Evolutionary conservation across 2,329 filamentous ascomycete genomes (phyloP).

Genomic region (Colletotrichum sansevieriae): DNA sequence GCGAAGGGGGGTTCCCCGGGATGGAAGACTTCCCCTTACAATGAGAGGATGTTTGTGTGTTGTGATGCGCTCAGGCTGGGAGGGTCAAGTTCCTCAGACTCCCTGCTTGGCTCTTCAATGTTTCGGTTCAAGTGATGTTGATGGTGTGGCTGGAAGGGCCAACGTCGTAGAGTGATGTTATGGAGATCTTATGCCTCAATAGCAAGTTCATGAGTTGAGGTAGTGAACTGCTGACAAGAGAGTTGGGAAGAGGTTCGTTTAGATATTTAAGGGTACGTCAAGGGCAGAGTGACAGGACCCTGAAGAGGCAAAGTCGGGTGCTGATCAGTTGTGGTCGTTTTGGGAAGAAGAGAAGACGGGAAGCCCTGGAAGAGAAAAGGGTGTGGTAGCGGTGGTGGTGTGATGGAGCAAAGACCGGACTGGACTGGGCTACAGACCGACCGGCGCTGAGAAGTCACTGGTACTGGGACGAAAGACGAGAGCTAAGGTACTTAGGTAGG

Average conservation of each 20-base stretch:
- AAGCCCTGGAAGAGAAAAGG: slow-evolving; percentile 34
- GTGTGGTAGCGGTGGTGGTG: slow-evolving; percentile 27
- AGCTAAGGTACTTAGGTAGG: no score
- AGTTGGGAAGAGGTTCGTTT: slow-evolving; percentile 28
- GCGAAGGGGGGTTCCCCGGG: slow-evolving; percentile 6
- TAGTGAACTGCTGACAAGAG: slow-evolving; percentile 26
- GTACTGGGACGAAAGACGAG: slow-evolving; percentile 5
- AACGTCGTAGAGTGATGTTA: slow-evolving; percentile 41
- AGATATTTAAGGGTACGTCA: slow-evolving; percentile 36
- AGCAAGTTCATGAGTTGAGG: slow-evolving; percentile 55
- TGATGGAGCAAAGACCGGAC: slow-evolving; percentile 38
- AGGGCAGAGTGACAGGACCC: slow-evolving; percentile 34
- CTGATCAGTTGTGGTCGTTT: slow-evolving; percentile 33
- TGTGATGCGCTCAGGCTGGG: slow-evolving; percentile 8
- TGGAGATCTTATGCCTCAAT: slow-evolving; percentile 51
- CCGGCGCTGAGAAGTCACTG: slow-evolving; percentile 23
- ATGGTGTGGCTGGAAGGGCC: slow-evolving; percentile 44
- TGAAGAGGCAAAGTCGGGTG: slow-evolving; percentile 28
- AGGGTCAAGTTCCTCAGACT: slow-evolving; percentile 1
- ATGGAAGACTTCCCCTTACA: slow-evolving; percentile 11
- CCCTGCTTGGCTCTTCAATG: slow-evolving; percentile 4
- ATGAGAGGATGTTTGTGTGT: slow-evolving; percentile 15
- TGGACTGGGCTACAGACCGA: slow-evolving; percentile 6
- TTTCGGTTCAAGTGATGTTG: slow-evolving; percentile 29
- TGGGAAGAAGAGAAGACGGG: slow-evolving; percentile 37